phyloP scores from a whole-genome alignment of 768 basidiomycete genomes.

The Boletus speciosus region DNA sequence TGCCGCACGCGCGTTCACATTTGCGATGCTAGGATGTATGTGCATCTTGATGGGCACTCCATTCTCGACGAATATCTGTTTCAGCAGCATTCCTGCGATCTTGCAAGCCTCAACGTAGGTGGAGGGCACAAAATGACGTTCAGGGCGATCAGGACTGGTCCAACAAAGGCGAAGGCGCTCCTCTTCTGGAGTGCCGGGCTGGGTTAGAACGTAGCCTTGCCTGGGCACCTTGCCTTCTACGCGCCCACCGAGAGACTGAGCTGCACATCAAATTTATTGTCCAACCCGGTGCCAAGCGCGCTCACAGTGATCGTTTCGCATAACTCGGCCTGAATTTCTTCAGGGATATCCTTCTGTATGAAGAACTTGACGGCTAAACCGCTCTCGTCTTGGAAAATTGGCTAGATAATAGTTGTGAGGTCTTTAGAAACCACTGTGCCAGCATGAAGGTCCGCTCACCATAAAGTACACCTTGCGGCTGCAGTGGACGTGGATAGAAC shows the following conservation, averaged over 20 bases:
- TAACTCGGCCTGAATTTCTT: conserved; percentile 65
- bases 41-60: conserved; percentile 69
- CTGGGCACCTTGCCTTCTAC: conserved; percentile 78
- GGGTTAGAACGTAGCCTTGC: conserved; percentile 69
- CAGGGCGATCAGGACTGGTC: conserved; percentile 65
- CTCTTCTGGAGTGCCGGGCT: conserved; percentile 65
- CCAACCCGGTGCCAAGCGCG: neutral
- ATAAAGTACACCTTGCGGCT: conserved; percentile 6
- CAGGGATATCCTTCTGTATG: conserved; percentile 72
- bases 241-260: conserved; percentile 67
- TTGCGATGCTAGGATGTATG: conserved; percentile 77
- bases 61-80: conserved; percentile 71
- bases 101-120: conserved; percentile 85
- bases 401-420: conserved; percentile 35
- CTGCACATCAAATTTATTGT: conserved; percentile 2
- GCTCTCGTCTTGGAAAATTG: conserved; percentile 68
- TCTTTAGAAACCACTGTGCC: neutral
- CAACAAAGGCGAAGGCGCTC: conserved; percentile 75
- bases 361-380: conserved; percentile 78
- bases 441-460: conserved; percentile 14
- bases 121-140: conserved; percentile 75
- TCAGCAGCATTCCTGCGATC: conserved; percentile 66
- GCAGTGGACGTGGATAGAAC: conserved; percentile 17
- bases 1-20: conserved; percentile 65
- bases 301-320: conserved; percentile 70